Evolutionary conservation across 2,329 filamentous ascomycete species (phyloP).

Genomic region (Verticillium nonalfalfae): DNA sequence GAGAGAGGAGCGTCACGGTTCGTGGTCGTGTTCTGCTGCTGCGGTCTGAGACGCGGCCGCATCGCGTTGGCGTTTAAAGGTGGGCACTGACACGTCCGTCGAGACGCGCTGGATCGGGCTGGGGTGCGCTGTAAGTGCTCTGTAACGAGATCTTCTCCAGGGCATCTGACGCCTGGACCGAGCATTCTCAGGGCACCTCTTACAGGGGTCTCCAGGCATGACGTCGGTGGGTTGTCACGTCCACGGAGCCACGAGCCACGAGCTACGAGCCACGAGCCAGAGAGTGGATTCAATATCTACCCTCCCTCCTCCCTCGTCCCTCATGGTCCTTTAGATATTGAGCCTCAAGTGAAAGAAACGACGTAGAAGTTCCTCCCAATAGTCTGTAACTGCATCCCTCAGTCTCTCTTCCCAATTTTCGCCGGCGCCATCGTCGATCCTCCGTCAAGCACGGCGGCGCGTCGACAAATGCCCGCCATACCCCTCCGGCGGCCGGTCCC

Average conservation of each 20-base stretch:
- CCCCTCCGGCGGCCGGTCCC: neutral
- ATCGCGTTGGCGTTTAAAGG: constrained; percentile 14
- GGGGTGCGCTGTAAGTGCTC: neutral
- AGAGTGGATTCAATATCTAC: neutral
- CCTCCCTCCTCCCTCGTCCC: neutral
- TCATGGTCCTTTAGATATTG: neutral
- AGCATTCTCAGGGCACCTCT: neutral
- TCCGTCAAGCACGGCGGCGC: neutral
- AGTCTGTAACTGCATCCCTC: neutral
- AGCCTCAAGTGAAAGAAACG: neutral
- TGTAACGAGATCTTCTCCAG: neutral
- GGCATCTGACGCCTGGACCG: neutral
- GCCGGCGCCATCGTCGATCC: neutral
- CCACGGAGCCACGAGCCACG: neutral
- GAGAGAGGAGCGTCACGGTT: constrained; percentile 1
- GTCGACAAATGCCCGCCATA: neutral
- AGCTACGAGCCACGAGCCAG: neutral
- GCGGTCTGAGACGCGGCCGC: constrained; percentile 7
- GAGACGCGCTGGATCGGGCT: constrained; percentile 5
- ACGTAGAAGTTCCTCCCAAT: neutral
- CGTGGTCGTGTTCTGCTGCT: constrained; percentile 6
- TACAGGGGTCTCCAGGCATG: neutral
- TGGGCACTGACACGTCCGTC: neutral
- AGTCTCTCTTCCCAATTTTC: neutral
- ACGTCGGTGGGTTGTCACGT: neutral